Base-by-base conservation (phyloP, 192 early-diverging fungal species). In the Radiomyces spectabilis region DNA sequence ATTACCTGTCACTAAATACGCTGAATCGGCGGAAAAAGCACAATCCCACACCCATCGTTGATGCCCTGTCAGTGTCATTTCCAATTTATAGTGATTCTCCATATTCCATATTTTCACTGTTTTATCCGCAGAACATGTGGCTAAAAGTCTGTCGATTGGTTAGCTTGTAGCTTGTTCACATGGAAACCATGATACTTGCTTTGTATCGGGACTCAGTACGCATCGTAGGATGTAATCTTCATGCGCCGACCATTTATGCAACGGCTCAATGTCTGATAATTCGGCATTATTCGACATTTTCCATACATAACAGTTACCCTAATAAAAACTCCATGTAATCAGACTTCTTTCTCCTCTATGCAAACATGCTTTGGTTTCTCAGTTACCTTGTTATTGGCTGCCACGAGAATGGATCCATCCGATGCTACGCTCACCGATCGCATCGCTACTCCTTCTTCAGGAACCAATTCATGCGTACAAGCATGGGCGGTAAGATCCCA, bases 1-100 rank as follows among this genome's bases (percentile, higher is more conserved):
- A 43, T 58, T 59, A 71, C 72, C 86, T 16, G 90, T 91, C 0
- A 94, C 88, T 16, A 94, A 66, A 63, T 92, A 92, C 10, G 90
- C 92, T 13, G 92, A 94, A 55, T 94, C 92, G 0, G 90, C 92
- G 16, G 86, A 89, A 60, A 94, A 94, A 0, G 87, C 84, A 59
- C 85, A 88, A 66, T 94, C 92, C 92, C 92, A 94, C 1, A 92
- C 92, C 92, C 92, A 94, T 47, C 86, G 71, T 47, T 85, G 80
- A 67, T 94, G 92, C 2, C 89, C 90, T 44, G 74, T 76, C 52
- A 94, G 57, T 2, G 84, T 90, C 60, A 86, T 85, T 33, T 83
- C 80, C 34, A 88, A 69, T 15, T 78, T 72, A 48, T 89, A 89
- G 2, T 53, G 46, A 35, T 83, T 72, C 27, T 78, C 82, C 6